Percentiles rank a stretch among this genome's conserved stretches.
phyloP scores from a whole-genome alignment of 2,329 filamentous ascomycete genomes.

The Penicillium sp. region DNA sequence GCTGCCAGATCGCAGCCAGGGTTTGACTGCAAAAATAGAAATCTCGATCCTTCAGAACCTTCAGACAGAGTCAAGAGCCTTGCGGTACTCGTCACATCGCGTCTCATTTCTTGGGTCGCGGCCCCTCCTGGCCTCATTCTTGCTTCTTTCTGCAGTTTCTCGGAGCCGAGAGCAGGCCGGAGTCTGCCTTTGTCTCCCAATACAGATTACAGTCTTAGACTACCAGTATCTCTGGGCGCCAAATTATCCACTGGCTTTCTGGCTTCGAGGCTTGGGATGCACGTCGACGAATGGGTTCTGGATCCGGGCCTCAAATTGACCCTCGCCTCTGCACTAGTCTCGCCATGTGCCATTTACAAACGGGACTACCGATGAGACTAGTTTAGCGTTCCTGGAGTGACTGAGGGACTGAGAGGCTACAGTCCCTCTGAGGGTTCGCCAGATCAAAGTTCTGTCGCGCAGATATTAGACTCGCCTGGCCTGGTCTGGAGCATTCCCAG shows the following conservation, averaged over 20 bases:
- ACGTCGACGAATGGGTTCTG: constrained; percentile 8
- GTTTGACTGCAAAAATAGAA: constrained; percentile 12
- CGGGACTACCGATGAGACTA: constrained; percentile 18
- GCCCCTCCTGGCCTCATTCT: constrained; percentile 2
- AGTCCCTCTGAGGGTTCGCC: not conserved
- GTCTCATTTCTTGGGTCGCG: constrained; percentile 3
- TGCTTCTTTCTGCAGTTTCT: constrained; percentile 7
- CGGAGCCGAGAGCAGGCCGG: constrained; percentile 7
- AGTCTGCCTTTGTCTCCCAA: constrained; percentile 2
- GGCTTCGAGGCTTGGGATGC: constrained; percentile 14
- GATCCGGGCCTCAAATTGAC: constrained; percentile 8
- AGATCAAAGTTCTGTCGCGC: not conserved
- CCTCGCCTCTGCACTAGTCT: not conserved
- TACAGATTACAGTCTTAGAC: not conserved
- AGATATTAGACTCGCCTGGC: constrained; percentile 9
- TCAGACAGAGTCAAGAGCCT: not conserved
- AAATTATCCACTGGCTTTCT: not conserved
- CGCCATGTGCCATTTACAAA: constrained; percentile 19
- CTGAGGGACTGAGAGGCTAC: not conserved
- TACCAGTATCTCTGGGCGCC: not conserved
- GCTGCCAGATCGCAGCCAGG: not conserved
- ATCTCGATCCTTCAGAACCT: constrained; percentile 7
- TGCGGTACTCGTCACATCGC: constrained; percentile 4
- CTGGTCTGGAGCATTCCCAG: constrained; percentile 14
- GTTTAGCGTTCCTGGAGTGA: constrained; percentile 10